Percentiles rank a stretch among this genome's conserved stretches.
Evolutionary conservation across 2,329 filamentous ascomycete species (phyloP).

Genomic region (Curvularia eragrostidis): DNA sequence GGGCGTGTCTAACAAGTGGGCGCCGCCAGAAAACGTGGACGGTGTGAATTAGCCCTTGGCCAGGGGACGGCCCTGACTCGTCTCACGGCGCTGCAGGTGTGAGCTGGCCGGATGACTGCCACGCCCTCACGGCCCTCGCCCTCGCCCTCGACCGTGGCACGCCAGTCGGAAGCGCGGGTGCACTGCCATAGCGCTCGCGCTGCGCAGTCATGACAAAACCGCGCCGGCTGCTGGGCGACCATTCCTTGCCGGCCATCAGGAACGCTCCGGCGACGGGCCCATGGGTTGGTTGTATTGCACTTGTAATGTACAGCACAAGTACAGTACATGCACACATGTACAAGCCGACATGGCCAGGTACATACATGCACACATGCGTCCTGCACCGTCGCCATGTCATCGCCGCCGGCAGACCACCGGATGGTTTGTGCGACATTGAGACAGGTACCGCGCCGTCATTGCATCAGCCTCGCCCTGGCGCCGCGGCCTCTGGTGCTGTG

Average conservation of each 20-base stretch:
- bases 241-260: constrained; percentile 26
- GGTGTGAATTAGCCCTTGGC: constrained; percentile 40
- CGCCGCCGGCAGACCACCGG: constrained; percentile 5
- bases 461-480: constrained; percentile 20
- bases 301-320: too few relatives aligned
- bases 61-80: constrained; percentile 45
- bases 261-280: constrained; percentile 12
- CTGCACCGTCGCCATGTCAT: background rate
- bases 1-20: constrained; percentile 43
- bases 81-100: constrained; percentile 35
- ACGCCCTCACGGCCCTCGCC: background rate
- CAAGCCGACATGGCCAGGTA: background rate
- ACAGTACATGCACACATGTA: too few relatives aligned
- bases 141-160: background rate
- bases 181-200: constrained; percentile 38
- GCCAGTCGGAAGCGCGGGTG: constrained; percentile 45
- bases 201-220: constrained; percentile 34
- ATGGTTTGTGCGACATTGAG: constrained; percentile 23
- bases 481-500: constrained; percentile 6
- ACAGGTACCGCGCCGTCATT: constrained; percentile 10
- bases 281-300: too few relatives aligned
- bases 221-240: constrained; percentile 12
- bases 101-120: constrained; percentile 32
- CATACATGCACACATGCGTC: background rate
- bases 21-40: constrained; percentile 49